Conservation (phyloP, 768 basidiomycete species). For the Lactarius trivialis region DNA sequence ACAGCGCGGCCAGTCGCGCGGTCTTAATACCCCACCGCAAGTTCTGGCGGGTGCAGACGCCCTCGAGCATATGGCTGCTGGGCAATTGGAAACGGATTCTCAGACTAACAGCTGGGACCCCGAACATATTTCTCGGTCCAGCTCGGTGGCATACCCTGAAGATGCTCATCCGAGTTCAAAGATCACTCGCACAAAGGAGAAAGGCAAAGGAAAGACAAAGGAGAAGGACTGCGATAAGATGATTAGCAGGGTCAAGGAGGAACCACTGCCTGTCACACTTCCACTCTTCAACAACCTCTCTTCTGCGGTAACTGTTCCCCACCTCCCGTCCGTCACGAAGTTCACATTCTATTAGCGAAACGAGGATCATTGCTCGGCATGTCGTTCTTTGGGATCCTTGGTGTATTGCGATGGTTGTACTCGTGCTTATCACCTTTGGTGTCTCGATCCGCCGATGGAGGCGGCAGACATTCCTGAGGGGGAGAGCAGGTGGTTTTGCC, state of each 20-base stretch:
- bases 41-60: conserved; percentile 37
- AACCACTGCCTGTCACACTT: conserved; percentile 35
- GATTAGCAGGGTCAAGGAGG: conserved; percentile 40
- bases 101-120: conserved; percentile 54
- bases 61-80: conserved; percentile 36
- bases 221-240: conserved; percentile 32
- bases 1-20: conserved; percentile 66
- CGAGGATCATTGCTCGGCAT: conserved; percentile 82
- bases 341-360: conserved; percentile 39
- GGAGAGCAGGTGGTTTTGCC: conserved; percentile 69
- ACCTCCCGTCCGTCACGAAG: conserved; percentile 3
- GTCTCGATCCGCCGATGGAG: conserved; percentile 93
- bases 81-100: conserved; percentile 46
- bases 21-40: conserved; percentile 44
- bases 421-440: conserved; percentile 92
- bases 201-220: conserved; percentile 39
- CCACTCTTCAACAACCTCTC: conserved; percentile 31
- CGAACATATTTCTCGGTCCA: conserved; percentile 55
- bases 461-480: conserved; percentile 79
- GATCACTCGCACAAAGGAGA: conserved; percentile 27
- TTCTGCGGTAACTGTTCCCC: conserved; percentile 32
- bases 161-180: conserved; percentile 18
- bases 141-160: conserved; percentile 31
- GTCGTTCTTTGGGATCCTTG: conserved; percentile 73
- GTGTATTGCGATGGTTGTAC: conserved; percentile 98